Percentiles rank a stretch among this genome's conserved stretches.
Conservation (phyloP, 75 land plant genomes). For the Cunninghamia lanceolata region DNA sequence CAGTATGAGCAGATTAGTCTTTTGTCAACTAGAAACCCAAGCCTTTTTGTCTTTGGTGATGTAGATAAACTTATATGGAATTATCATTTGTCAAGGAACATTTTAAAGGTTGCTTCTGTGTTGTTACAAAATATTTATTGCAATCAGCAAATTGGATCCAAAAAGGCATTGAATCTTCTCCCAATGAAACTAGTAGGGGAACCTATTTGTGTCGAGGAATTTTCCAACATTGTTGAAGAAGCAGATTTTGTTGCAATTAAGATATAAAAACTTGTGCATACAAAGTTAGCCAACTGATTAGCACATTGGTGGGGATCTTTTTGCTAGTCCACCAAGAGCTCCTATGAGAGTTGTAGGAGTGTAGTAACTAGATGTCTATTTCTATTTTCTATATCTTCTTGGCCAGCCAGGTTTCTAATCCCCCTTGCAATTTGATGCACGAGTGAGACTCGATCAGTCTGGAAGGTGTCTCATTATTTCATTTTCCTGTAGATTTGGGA, state of each 20-base stretch:
- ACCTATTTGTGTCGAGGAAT: constrained; percentile 10
- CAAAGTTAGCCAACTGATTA: constrained; percentile 1
- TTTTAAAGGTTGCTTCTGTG: constrained; percentile 19
- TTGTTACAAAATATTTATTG: constrained; percentile 2
- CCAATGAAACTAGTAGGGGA: constrained; percentile 13
- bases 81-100: constrained; percentile 20
- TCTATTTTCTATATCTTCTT: no score
- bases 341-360: no score
- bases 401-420: no score
- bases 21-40: neutral
- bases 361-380: no score
- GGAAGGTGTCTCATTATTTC: no score
- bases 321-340: no score
- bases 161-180: constrained; percentile 8
- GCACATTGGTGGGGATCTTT: no score
- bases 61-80: constrained; percentile 9
- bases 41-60: constrained; percentile 3
- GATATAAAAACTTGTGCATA: constrained; percentile 11
- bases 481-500: no score
- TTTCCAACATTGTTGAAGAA: constrained; percentile 5
- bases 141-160: constrained; percentile 6
- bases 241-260: constrained; percentile 16
- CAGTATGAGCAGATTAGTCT: constrained; percentile 1
- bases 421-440: no score
- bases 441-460: no score